These are phyloP conservation scores for Inga oerstediana DNA, from an alignment of 306 rosid genomes.

Conservation along the genomic window DNA sequence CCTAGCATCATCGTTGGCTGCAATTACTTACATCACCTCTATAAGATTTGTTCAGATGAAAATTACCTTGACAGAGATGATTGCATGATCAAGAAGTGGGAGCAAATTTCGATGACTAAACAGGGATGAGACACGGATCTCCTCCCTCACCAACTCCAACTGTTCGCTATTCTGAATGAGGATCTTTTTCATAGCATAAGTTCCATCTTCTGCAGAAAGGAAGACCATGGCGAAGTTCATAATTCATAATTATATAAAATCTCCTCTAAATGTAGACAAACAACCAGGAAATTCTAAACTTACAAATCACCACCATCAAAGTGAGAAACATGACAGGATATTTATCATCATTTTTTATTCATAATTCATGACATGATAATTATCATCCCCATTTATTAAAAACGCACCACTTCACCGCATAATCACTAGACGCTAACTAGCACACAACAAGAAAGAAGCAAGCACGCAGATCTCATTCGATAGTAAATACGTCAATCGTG, in stretches of 20 bases:
- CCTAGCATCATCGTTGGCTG: background rate
- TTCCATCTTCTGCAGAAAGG: constrained; percentile 71
- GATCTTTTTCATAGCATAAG: constrained; percentile 94
- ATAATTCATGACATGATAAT: background rate
- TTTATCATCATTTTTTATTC: background rate
- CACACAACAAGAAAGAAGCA: background rate
- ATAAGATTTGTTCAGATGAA: constrained; percentile 39
- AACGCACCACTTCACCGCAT: background rate
- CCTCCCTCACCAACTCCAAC: constrained; percentile 92
- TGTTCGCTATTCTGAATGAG: constrained; percentile 93
- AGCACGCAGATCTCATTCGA: background rate
- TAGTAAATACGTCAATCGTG: background rate
- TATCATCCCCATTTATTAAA: constrained; percentile 6
- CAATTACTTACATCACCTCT: constrained; percentile 56
- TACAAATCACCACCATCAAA: constrained; percentile 12
- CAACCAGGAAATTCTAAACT: background rate
- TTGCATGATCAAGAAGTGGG: constrained; percentile 98
- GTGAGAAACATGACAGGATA: background rate
- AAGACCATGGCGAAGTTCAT: constrained; percentile 9
- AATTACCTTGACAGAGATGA: constrained; percentile 84
- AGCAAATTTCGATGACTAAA: constrained; percentile 93
- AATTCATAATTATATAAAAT: background rate
- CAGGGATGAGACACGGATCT: constrained; percentile 91
- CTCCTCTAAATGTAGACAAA: constrained; percentile 12
- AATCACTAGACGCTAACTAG: background rate